These are phyloP conservation scores for Polytrichum commune DNA, from an alignment of 225 moss, liverwort and hornwort genomes.

Conservation along the genomic window DNA sequence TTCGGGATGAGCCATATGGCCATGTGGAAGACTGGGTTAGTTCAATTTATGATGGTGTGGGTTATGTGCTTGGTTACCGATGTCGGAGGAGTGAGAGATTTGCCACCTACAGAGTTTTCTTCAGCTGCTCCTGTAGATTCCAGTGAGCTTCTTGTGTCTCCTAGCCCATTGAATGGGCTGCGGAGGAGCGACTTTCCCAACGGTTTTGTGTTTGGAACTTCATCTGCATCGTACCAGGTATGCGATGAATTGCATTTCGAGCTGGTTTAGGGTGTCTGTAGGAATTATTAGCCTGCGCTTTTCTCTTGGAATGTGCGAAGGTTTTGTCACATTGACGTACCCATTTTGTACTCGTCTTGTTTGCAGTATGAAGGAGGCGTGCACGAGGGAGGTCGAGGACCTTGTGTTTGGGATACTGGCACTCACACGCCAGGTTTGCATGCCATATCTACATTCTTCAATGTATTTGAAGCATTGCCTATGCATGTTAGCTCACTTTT, in stretches of 20 bases:
- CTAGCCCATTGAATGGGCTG: slow-evolving; percentile 7
- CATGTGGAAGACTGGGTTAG: no score
- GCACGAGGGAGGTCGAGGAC: slow-evolving; percentile 37
- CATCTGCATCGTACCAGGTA: slow-evolving; percentile 24
- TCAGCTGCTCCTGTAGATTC: no score
- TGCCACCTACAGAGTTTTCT: no score
- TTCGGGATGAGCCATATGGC: no score
- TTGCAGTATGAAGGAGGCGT: slow-evolving; percentile 44
- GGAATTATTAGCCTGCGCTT: no score
- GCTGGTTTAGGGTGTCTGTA: neutral
- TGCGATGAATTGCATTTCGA: neutral
- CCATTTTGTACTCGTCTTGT: neutral
- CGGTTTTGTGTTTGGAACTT: slow-evolving; percentile 18
- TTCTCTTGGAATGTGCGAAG: no score
- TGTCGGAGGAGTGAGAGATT: no score
- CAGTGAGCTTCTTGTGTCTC: neutral
- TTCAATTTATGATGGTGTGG: no score
- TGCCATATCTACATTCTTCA: neutral
- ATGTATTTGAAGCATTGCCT: no score
- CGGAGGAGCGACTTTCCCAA: slow-evolving; percentile 15
- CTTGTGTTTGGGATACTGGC: slow-evolving; percentile 31
- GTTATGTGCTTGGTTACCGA: no score
- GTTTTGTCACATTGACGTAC: no score
- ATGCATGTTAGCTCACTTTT: no score
- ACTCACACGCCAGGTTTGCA: slow-evolving; percentile 18